Base-by-base conservation (phyloP, 306 rosid genomes). In the Ammopiptanthus mongolicus region DNA sequence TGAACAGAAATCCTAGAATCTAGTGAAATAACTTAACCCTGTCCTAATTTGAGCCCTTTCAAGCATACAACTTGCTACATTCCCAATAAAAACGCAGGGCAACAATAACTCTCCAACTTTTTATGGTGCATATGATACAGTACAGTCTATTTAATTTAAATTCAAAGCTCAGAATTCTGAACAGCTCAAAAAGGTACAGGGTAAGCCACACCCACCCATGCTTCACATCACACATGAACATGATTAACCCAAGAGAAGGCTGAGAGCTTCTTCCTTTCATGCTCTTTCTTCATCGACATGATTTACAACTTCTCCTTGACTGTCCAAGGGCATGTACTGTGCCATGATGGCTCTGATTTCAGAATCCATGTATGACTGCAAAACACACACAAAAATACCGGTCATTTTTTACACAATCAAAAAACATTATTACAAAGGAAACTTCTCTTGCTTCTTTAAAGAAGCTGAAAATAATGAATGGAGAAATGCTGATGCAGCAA, bases 331-430 rank as follows among this genome's bases (percentile, higher is more conserved):
- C 97, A 95, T 95, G 75, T 95, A 95, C 79, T 95, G 98, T 76
- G 98, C 97, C 98, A 95, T 95, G 78, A 94, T 94, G 39, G 98
- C 98, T 79, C 98, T 87, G 82, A 95, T 91, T 82, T 95, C 98
- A 33, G 97, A 95, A 81, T 95, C 98, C 98, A 95, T 95, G 79
- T 95, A 95, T 53, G 90, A 87, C 98, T 95, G 96, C 90, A 91
- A 56, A 78, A 58, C 66, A 75, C 69, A 70, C 77, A 31, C 8
- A 29, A 21, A 75, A 74, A 15, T 62, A 73, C 28, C 53, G 14
- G 71, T 69, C 17, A 81, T 11, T 18, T 28, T 22, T 62, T 10
- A 46, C 19, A 21, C 74, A 52, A 42, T 34, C 44, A 23, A 60
- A 60, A 23, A 60, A 60, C 60, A 65, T 34, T 11, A 41, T 29